Conservation (phyloP, 2,329 filamentous ascomycete species). For the Claviceps fusiformis region DNA sequence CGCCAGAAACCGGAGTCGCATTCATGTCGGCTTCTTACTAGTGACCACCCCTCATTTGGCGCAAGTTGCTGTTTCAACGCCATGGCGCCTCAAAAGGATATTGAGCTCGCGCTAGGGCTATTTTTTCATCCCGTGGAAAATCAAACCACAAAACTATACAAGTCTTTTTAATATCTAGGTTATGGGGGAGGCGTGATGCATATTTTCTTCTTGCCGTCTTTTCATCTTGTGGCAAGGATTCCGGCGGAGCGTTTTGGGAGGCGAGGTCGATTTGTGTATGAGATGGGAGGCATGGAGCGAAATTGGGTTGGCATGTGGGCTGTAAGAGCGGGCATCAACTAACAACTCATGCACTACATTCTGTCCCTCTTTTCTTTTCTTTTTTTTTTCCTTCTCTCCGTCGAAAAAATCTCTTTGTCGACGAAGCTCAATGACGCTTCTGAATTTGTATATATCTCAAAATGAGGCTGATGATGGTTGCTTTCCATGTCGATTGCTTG, state of each 20-base stretch:
- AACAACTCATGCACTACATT: neutral
- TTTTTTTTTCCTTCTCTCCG: neutral
- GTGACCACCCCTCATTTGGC: neutral
- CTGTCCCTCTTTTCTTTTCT: neutral
- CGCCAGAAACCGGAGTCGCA: neutral
- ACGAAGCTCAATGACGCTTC: neutral
- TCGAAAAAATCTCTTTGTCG: neutral
- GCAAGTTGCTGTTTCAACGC: neutral
- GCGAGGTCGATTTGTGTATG: neutral
- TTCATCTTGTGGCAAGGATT: neutral
- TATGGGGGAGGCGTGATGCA: neutral
- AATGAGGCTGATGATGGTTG: slow-evolving; percentile 10
- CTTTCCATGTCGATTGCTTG: slow-evolving; percentile 1
- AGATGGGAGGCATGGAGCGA: neutral
- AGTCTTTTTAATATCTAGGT: slow-evolving; percentile 6
- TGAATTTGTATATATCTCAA: slow-evolving; percentile 12
- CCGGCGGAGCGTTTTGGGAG: neutral
- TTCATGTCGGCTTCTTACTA: neutral
- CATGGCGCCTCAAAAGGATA: neutral
- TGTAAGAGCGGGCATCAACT: neutral
- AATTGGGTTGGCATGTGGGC: neutral
- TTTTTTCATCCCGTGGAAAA: neutral
- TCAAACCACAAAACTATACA: slow-evolving; percentile 1
- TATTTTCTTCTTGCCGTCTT: neutral
- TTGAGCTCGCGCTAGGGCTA: neutral